These are phyloP conservation scores for Tylopilus balloui DNA, from an alignment of 768 basidiomycete species.

Conservation along the genomic window DNA sequence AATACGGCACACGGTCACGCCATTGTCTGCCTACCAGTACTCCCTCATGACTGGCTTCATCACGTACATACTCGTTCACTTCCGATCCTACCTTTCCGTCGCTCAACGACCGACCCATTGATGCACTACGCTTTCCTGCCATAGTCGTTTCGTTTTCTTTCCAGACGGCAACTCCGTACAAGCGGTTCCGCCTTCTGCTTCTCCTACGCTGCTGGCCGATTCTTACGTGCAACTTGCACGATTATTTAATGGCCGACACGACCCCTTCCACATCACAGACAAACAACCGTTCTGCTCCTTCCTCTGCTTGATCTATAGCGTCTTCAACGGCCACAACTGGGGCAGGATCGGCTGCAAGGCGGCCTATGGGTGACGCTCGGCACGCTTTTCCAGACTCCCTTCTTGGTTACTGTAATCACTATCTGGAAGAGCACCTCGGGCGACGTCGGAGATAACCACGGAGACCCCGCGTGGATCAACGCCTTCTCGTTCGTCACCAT, in stretches of 20 bases:
- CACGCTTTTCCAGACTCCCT: conserved; percentile 67
- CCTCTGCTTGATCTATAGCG: conserved; percentile 68
- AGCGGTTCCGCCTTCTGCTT: conserved; percentile 21
- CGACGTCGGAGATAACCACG: conserved; percentile 50
- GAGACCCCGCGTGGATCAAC: conserved; percentile 67
- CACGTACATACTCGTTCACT: conserved; percentile 39
- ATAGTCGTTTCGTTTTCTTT: conserved; percentile 84
- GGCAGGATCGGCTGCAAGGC: conserved; percentile 71
- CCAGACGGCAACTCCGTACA: conserved; percentile 74
- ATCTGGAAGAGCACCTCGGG: conserved; percentile 66
- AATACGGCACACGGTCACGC: conserved; percentile 38
- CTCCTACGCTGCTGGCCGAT: not conserved
- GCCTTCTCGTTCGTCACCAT: conserved; percentile 62
- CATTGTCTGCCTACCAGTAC: conserved; percentile 57
- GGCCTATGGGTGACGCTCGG: conserved; percentile 68
- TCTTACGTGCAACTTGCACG: conserved; percentile 49
- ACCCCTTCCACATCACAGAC: conserved; percentile 76
- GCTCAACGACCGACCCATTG: conserved; percentile 35
- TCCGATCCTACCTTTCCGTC: not conserved
- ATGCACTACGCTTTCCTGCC: conserved; percentile 71
- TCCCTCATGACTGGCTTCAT: conserved; percentile 81
- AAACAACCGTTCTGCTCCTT: conserved; percentile 81
- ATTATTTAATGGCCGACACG: conserved; percentile 56
- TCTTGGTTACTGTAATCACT: conserved; percentile 65
- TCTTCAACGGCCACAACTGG: conserved; percentile 80